Evolutionary conservation across 352 stramenopile genomes (phyloP), one percentile per base, ranked within the genome.

Genomic region (Phytophthora sansomeana): DNA sequence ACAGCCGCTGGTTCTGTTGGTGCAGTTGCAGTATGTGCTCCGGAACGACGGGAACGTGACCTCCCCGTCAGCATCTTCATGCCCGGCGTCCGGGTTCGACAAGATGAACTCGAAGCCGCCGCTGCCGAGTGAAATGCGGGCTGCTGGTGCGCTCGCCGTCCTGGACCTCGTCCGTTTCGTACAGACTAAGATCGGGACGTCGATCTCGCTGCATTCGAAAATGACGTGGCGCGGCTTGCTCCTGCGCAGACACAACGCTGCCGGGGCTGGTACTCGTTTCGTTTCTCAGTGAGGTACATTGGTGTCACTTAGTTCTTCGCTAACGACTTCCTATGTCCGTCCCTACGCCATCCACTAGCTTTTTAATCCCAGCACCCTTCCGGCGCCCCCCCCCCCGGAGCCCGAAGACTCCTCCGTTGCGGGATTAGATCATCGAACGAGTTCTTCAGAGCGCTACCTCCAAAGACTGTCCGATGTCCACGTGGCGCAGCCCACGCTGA

Each of bases 101-200:
- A 74, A 26, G 28, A 78, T 68, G 24, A 65, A 75, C 30, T 58
- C 51, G 17, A 75, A 71, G 58, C 67, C 64, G 50, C 72, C 67
- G 26, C 60, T 73, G 24, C 57, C 71, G 10, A 75, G 62, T 19
- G 71, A 78, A 32, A 75, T 66, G 35, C 59, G n/a, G 57, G 39
- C 73, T 65, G 56, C 56, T 64, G 39, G 33, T 64, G 32, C 61
- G 39, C 38, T 64, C 51, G 16, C 41, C 33, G 29, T 67, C 48
- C 48, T 21, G 36, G n/a, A 72, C 44, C 47, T 87, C 77, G 21
- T 92, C 79, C 16, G 63, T 79, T 41, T 92, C 79, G 65, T 90
- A 90, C 3, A 88, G 60, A 52, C 85, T 81, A 17, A 88, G 55
- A 43, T 90, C 81, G 28, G 89, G 36, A 80, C 69, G 38, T 74